phyloP scores from a whole-genome alignment of 225 moss, liverwort and hornwort species.

The Neckera pumila region DNA sequence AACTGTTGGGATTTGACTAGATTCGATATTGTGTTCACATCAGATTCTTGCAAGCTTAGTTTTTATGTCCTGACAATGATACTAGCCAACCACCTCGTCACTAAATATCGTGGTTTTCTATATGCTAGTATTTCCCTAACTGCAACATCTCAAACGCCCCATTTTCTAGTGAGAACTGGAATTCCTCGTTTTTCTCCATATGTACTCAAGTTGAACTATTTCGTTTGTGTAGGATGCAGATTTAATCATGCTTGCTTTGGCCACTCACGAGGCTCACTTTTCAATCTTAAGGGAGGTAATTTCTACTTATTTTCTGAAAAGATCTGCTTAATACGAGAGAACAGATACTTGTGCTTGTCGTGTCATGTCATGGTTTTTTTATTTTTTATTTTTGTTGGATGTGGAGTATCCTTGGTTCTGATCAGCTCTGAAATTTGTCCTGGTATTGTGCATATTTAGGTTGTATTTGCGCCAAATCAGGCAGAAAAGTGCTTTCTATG shows the following conservation, averaged over 20 bases:
- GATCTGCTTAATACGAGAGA: background rate
- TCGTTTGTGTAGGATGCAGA: constrained; percentile 84
- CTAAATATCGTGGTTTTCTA: background rate
- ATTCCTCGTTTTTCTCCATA: background rate
- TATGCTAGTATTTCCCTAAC: background rate
- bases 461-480: constrained; percentile 81
- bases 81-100: background rate
- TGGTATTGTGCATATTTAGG: constrained; percentile 28
- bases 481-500: constrained; percentile 92
- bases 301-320: background rate
- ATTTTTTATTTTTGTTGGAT: background rate
- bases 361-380: background rate
- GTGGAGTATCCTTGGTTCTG: background rate
- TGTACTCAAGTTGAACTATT: background rate
- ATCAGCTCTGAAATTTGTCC: background rate
- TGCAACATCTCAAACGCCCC: background rate
- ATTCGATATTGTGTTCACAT: background rate
- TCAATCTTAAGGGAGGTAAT: constrained; percentile 91
- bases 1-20: background rate
- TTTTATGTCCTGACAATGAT: background rate
- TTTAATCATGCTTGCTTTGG: constrained; percentile 95
- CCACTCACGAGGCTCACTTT: constrained; percentile 94
- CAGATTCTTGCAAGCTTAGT: background rate
- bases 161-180: background rate
- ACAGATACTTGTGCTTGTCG: background rate